These are phyloP conservation scores for Ammopiptanthus mongolicus DNA, from an alignment of 306 rosid species.

Conservation along the genomic window DNA sequence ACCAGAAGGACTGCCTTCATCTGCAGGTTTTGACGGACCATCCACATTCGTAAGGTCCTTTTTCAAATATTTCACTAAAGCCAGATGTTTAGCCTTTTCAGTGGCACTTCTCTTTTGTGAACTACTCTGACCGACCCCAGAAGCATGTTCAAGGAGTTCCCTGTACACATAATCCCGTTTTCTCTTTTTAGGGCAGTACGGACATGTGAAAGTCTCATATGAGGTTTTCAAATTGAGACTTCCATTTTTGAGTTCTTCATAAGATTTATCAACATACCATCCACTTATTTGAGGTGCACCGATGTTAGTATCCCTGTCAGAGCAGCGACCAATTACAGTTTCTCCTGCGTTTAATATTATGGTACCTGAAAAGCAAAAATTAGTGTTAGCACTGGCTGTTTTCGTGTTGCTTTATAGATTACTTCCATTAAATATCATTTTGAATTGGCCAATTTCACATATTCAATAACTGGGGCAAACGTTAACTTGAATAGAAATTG, in stretches of 20 bases:
- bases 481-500: neutral
- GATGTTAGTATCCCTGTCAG: constrained; percentile 39
- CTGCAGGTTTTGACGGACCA: constrained; percentile 38
- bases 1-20: constrained; percentile 24
- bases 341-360: constrained; percentile 26
- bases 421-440: neutral
- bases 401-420: neutral
- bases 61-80: constrained; percentile 67
- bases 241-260: constrained; percentile 67
- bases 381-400: neutral
- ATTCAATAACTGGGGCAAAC: neutral
- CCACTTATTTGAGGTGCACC: constrained; percentile 56
- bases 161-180: constrained; percentile 53
- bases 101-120: constrained; percentile 65
- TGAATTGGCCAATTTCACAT: constrained; percentile 1
- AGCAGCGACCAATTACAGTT: constrained; percentile 29
- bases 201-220: constrained; percentile 65
- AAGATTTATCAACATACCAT: constrained; percentile 41
- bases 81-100: constrained; percentile 84
- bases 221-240: constrained; percentile 46
- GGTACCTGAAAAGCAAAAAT: constrained; percentile 37
- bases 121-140: constrained; percentile 85
- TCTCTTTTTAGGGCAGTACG: constrained; percentile 71
- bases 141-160: constrained; percentile 85
- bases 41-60: constrained; percentile 41